These are phyloP conservation scores for Sistotremastrum suecicum DNA, from an alignment of 768 basidiomycete genomes.

Conservation along the genomic window DNA sequence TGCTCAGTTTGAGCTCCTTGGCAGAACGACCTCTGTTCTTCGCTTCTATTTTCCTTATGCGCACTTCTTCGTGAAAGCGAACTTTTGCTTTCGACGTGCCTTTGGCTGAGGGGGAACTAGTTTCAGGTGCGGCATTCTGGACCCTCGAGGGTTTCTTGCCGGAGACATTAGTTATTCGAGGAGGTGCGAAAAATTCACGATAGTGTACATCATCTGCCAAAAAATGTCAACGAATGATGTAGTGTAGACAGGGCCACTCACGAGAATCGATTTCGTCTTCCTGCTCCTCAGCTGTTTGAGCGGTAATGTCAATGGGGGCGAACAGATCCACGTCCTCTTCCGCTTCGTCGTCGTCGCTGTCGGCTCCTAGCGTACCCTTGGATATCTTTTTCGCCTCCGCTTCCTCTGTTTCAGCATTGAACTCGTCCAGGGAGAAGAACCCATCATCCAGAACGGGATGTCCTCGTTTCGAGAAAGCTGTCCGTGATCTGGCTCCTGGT, in stretches of 20 bases:
- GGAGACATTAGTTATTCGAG: conserved; percentile 14
- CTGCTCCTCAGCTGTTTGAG: conserved; percentile 26
- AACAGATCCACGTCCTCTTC: conserved; percentile 60
- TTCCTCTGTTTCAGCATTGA: conserved; percentile 76
- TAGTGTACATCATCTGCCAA: conserved; percentile 28
- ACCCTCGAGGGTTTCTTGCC: neutral
- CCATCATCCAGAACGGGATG: conserved; percentile 63
- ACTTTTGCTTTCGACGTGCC: conserved; percentile 30
- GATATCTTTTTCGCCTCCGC: conserved; percentile 54
- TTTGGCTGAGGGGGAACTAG: conserved; percentile 1
- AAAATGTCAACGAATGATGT: neutral
- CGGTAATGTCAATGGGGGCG: conserved; percentile 34
- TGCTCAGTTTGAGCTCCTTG: conserved; percentile 1
- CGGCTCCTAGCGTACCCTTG: conserved; percentile 40
- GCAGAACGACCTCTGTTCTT: conserved; percentile 52
- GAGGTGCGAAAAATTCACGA: conserved; percentile 69
- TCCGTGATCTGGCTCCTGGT: conserved; percentile 11
- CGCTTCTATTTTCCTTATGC: conserved; percentile 67
- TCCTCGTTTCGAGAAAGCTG: conserved; percentile 11
- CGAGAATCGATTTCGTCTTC: conserved; percentile 25
- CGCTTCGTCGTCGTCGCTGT: conserved; percentile 32
- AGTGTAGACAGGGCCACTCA: conserved; percentile 23
- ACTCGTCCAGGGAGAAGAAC: conserved; percentile 79
- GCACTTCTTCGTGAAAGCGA: conserved; percentile 69
- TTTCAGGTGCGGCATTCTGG: neutral